Base-by-base conservation (phyloP, 495 filamentous ascomycete species). In the Aspergillus indologenus region DNA sequence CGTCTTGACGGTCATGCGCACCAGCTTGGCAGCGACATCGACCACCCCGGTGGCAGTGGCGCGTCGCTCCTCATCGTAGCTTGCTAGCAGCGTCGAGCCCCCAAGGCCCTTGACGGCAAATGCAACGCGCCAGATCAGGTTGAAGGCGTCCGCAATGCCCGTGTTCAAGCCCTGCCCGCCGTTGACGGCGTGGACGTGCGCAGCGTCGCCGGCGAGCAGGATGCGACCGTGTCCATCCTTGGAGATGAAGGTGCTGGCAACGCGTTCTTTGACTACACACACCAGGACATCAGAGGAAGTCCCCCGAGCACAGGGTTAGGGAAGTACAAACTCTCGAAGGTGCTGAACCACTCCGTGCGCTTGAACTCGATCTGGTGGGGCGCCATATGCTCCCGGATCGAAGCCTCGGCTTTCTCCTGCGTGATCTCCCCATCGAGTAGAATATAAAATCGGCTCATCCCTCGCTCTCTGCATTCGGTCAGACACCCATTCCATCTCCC, bases 81-180 rank as follows among this genome's bases (percentile, higher is more conserved):
- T 51, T 18, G 24, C 21, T 12, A 58, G 46, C 2, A 58, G 29
- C 8, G 18, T 18, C 2, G 29, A 14, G 1, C 56, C 21, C 3
- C 46, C 31, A 9, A 4, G 26, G 18, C 56, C 56, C 22, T 58
- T 58, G 31, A 11, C 45, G 5, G 43, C 56, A 2, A 58, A 31
- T 0, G 46, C 56, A 0, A 58, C 5, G 15, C 56, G 46, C 56
- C 56, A 58, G 5, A 42, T 48, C 3, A 58, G 20, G 31, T 20
- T 44, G 31, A 58, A 58, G 5, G 56, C 56, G 15, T 58, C 56
- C 18, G 56, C 56, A 15, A 58, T 58, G 8, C 56, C 56, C 9
- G 56, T 58, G 17, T 58, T 58, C 23, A 58, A 31, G 20, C 56
- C 56, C 14, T 58, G 56, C 1, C 56, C 56, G 7, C 56, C 56